Conservation (phyloP, 768 basidiomycete species). For the Hericium rajendrae region DNA sequence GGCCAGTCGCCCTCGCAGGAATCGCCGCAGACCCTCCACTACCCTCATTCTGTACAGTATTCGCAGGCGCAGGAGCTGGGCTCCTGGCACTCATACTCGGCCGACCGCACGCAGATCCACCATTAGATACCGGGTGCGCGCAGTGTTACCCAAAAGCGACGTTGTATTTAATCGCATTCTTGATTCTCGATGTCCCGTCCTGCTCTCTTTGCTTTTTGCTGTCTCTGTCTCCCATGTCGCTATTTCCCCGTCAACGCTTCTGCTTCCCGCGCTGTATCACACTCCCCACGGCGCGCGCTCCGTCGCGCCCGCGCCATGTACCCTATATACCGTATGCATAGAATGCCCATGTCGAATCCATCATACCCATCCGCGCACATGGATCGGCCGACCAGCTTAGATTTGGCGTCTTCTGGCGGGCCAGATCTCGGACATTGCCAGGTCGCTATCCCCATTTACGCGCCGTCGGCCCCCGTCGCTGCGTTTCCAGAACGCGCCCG, state of each 20-base stretch:
- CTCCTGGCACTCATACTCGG: slow-evolving; percentile 56
- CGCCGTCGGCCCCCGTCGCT: background rate
- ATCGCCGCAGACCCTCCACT: slow-evolving; percentile 10
- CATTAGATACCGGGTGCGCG: slow-evolving; percentile 30
- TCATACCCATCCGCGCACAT: background rate
- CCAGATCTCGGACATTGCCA: too few relatives aligned
- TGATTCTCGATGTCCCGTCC: background rate
- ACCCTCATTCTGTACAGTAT: slow-evolving; percentile 16
- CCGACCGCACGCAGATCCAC: slow-evolving; percentile 54
- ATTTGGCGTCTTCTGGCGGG: background rate
- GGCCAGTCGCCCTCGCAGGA: slow-evolving; percentile 13
- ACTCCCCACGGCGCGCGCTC: background rate
- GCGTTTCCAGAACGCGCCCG: background rate
- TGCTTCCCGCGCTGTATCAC: slow-evolving; percentile 3
- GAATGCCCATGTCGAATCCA: background rate
- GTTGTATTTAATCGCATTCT: slow-evolving; percentile 7
- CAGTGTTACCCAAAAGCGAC: slow-evolving; percentile 9
- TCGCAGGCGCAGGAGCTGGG: slow-evolving; percentile 30
- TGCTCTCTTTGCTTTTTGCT: background rate
- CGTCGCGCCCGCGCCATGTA: background rate
- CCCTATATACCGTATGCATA: background rate
- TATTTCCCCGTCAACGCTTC: slow-evolving; percentile 8
- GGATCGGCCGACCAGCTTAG: background rate
- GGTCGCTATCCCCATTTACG: background rate
- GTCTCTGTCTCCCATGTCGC: background rate